Base-by-base conservation (phyloP, 768 basidiomycete genomes). In the Pisolithus marmoratus region DNA sequence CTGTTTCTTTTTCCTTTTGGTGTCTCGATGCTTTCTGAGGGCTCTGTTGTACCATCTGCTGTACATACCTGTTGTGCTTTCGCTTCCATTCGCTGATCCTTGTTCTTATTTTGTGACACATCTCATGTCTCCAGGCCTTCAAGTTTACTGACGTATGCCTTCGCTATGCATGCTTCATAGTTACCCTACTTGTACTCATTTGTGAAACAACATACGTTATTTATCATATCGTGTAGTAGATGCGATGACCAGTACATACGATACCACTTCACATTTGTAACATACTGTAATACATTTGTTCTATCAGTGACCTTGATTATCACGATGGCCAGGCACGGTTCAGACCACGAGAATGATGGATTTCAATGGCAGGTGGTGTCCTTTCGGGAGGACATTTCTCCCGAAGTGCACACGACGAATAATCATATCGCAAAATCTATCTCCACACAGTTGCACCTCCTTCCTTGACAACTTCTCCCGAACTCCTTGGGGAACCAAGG, bases 1-100 rank as follows among this genome's bases (percentile, higher is more conserved):
- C 58, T 59, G 29, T 37, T n/a, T n/a, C n/a, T n/a, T n/a, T n/a
- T n/a, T n/a, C n/a, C 22, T 40, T 48, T 52, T n/a, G 43, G 23
- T 29, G n/a, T 15, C 8, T 27, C 17, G 43, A 8, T 26, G 40
- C 52, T 49, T 46, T 55, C 52, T 47, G 36, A 50, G n/a, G 38
- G 34, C 22, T 45, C 29, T 48, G n/a, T 46, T 49, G 55, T 57
- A 49, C 41, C 51, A 57, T 38, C 41, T 48, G 46, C 41, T 50
- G 43, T 48, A 34, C 48, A 43, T 49, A 24, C 22, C 23, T 51
- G 27, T 29, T 51, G 38, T 49, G 43, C 26, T 29, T 45, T 45
- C 43, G 43, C 43, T 47, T 36, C 20, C 12, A 34, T 47, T 14
- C 27, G 46, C 34, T 34, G 34, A 45, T 45, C 43, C 22, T 23